Percentiles rank a stretch among this genome's conserved stretches.
phyloP scores from a whole-genome alignment of 176 grass and related monocot genomes.

The Rhynchospora breviuscula region DNA sequence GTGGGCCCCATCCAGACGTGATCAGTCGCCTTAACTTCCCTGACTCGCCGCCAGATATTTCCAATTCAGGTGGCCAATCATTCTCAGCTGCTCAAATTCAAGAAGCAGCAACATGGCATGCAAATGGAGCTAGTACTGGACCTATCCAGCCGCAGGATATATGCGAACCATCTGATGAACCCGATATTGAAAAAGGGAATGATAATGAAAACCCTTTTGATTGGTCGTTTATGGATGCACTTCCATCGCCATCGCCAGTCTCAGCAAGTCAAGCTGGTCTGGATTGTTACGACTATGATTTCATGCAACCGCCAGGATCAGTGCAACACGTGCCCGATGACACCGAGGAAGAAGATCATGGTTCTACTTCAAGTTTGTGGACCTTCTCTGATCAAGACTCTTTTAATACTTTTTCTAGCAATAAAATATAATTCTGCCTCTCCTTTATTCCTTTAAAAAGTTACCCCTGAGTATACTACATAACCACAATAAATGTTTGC shows the following conservation, averaged over 20 bases:
- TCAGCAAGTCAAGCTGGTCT: neutral
- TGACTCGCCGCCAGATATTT: conserved; percentile 1
- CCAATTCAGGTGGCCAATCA: neutral
- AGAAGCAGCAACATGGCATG: conserved; percentile 1
- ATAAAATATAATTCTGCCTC: neutral
- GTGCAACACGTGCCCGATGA: neutral
- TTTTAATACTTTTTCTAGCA: neutral
- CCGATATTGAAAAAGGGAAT: neutral
- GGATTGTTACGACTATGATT: neutral
- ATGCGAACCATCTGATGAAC: neutral
- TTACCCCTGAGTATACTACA: neutral
- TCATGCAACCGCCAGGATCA: neutral
- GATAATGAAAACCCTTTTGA: neutral
- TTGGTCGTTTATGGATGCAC: conserved; percentile 8
- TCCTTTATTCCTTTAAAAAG: neutral
- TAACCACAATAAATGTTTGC: no score
- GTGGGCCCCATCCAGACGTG: neutral
- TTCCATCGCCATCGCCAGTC: neutral
- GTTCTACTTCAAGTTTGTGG: neutral
- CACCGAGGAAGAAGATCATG: neutral
- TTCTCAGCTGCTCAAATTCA: conserved; percentile 18
- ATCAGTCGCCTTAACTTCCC: conserved; percentile 25
- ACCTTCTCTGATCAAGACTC: neutral
- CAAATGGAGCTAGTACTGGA: neutral
- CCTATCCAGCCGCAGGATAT: neutral